Evolutionary conservation across 352 stramenopile genomes (phyloP), one percentile per base, ranked within the genome.

Genomic region (Bremia lactucae): DNA sequence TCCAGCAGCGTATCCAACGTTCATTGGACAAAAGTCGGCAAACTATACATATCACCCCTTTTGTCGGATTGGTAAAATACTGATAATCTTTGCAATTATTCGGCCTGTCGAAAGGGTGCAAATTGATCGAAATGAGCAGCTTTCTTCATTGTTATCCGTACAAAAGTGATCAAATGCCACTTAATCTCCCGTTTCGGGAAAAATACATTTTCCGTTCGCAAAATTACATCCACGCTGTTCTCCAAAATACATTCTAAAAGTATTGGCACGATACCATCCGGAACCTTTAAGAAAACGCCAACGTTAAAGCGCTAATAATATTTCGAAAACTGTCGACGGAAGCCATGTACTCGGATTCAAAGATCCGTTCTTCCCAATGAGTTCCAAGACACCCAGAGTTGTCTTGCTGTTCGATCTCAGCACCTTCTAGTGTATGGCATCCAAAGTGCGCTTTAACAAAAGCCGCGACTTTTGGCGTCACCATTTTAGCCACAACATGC

Each of bases 221-320:
- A 91, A 89, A 16, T 45, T 37, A 24, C 79, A 91, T 4, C 79
- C 79, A 14, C 64, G 68, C 2, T 66, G 65, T 24, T 67, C 64
- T 8, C 79, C 79, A 51, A 86, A 91, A 46, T 80, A 60, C 36
- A 91, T 58, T 20, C 71, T 57, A 10, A 58, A 66, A 3, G 49
- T 22, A 36, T 87, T 89, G 0, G 76, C 54, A 11, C 65, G 66
- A 52, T 91, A 91, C 79, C 79, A 89, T 0, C 79, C 79, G 6
- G 79, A 87, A 46, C 89, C 79, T 36, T 87, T 69, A 39, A 91
- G n/a, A 88, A 31, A 84, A 91, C 1, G 79, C 75, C 15, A 91
- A 55, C 1, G 79, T 91, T 21, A 91, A 55, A 0, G 56, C 68
- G 14, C 74, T 87, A 22, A 83, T 62, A 0, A 83, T 58, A 34